Evolutionary conservation across 2,329 filamentous ascomycete genomes (phyloP).

Genomic region (Aspergillus awamori): DNA sequence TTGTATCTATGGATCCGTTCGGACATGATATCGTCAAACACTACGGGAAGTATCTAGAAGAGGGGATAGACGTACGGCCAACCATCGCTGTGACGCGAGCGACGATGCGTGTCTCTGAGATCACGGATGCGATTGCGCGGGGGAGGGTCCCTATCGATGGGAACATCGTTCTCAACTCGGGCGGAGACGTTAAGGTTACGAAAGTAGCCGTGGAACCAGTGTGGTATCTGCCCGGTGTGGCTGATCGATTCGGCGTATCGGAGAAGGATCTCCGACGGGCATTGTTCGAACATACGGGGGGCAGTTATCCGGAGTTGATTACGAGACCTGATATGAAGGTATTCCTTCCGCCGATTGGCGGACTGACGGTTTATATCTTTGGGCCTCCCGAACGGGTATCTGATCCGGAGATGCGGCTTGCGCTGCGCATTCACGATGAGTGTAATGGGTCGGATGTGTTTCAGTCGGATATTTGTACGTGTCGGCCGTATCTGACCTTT

Average conservation of each 20-base stretch:
- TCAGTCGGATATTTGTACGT: conserved; percentile 96
- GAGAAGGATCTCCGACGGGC: conserved; percentile 86
- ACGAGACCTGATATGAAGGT: conserved; percentile 93
- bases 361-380: conserved; percentile 95
- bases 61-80: conserved; percentile 74
- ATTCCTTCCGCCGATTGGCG: conserved; percentile 93
- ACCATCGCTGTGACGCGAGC: conserved; percentile 91
- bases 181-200: conserved; percentile 86
- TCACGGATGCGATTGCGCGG: conserved; percentile 81
- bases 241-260: conserved; percentile 88
- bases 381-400: conserved; percentile 93
- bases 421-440: conserved; percentile 81
- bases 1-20: conserved; percentile 97
- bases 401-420: conserved; percentile 76
- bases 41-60: conserved; percentile 73
- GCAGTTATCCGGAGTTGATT: conserved; percentile 94
- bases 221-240: conserved; percentile 85
- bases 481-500: conserved; percentile 87
- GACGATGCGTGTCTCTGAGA: conserved; percentile 94
- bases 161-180: conserved; percentile 81
- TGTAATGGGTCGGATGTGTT: conserved; percentile 98
- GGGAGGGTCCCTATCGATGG: conserved; percentile 80
- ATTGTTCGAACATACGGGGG: conserved; percentile 92
- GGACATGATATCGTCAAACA: conserved; percentile 86
- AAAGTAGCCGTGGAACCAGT: conserved; percentile 98